phyloP scores from a whole-genome alignment of 169 alveolate species.

The Plasmodium inui region DNA sequence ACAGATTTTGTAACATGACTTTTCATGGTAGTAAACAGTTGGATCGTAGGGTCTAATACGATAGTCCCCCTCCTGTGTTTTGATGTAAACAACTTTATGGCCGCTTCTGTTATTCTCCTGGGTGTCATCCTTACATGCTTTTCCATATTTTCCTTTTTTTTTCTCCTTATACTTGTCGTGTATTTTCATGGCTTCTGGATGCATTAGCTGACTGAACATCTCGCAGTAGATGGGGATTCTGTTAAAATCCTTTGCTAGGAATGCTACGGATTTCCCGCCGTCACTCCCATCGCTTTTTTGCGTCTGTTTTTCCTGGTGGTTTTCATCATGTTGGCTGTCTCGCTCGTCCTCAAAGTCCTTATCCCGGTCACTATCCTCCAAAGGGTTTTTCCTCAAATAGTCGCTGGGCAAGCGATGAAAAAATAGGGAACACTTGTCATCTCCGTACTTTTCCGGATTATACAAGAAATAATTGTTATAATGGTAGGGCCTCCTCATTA shows the following conservation, averaged over 20 bases:
- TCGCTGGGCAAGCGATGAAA: conserved; percentile 59
- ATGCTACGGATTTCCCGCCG: not conserved
- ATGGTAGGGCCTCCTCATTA: conserved; percentile 80
- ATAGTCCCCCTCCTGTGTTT: conserved; percentile 79
- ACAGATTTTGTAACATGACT: conserved; percentile 92
- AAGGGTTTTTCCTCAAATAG: conserved; percentile 24
- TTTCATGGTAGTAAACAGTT: conserved; percentile 81
- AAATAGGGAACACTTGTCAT: conserved; percentile 7
- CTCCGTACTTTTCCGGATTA: conserved; percentile 68
- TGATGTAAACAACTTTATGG: conserved; percentile 71
- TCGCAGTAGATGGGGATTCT: conserved; percentile 62
- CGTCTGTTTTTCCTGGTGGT: not conserved
- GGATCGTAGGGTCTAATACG: conserved; percentile 81
- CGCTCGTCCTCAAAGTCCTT: not conserved
- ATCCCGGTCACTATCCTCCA: conserved; percentile 9
- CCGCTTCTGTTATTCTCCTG: conserved; percentile 24
- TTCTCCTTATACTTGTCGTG: conserved; percentile 29
- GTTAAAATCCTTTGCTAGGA: conserved; percentile 30
- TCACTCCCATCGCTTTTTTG: not conserved
- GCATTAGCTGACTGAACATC: conserved; percentile 50
- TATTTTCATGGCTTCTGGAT: conserved; percentile 56
- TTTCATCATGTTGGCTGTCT: not conserved
- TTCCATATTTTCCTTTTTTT: conserved; percentile 7
- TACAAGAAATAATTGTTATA: conserved; percentile 70
- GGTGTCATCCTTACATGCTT: not conserved